phyloP scores from a whole-genome alignment of 805 yeast species.

The Cyberlindnera maclurae region DNA sequence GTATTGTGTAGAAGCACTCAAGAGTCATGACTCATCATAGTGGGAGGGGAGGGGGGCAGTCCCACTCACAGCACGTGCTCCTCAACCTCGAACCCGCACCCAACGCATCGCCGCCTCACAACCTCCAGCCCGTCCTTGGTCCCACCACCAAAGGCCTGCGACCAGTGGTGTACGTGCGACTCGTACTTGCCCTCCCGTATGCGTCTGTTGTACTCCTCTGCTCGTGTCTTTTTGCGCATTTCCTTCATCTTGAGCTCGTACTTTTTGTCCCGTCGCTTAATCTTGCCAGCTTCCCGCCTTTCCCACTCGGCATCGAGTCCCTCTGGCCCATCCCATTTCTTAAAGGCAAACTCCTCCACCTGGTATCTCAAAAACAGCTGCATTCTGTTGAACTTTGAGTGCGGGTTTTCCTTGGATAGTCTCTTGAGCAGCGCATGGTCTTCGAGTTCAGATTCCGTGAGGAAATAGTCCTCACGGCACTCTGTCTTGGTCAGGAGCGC shows the following conservation, averaged over 20 bases:
- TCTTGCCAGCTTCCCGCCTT: constrained; percentile 63
- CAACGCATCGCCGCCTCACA: constrained; percentile 57
- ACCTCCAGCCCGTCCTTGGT: constrained; percentile 34
- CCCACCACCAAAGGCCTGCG: constrained; percentile 44
- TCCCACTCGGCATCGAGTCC: constrained; percentile 92
- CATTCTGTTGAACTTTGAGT: constrained; percentile 84
- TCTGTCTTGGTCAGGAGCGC: constrained; percentile 91
- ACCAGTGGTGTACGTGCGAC: constrained; percentile 69
- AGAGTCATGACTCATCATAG: too few relatives aligned
- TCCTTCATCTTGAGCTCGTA: constrained; percentile 74
- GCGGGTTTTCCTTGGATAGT: constrained; percentile 90
- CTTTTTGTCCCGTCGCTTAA: constrained; percentile 68
- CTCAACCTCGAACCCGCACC: constrained; percentile 80
- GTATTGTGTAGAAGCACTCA: too few relatives aligned
- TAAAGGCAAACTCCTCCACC: constrained; percentile 87
- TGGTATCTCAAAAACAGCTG: constrained; percentile 84
- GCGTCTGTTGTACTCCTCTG: constrained; percentile 77
- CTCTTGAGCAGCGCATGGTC: constrained; percentile 65
- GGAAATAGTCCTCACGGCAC: constrained; percentile 82
- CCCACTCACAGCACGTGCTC: constrained; percentile 39
- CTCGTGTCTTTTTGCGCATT: constrained; percentile 88
- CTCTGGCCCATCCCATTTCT: constrained; percentile 91
- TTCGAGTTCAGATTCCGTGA: constrained; percentile 87
- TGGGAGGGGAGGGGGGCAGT: too few relatives aligned
- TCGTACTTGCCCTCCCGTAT: constrained; percentile 52